Evolutionary conservation across 441 rosid genomes (phyloP), one percentile per base, ranked within the genome.

Genomic region (Populus trichocarpa): DNA sequence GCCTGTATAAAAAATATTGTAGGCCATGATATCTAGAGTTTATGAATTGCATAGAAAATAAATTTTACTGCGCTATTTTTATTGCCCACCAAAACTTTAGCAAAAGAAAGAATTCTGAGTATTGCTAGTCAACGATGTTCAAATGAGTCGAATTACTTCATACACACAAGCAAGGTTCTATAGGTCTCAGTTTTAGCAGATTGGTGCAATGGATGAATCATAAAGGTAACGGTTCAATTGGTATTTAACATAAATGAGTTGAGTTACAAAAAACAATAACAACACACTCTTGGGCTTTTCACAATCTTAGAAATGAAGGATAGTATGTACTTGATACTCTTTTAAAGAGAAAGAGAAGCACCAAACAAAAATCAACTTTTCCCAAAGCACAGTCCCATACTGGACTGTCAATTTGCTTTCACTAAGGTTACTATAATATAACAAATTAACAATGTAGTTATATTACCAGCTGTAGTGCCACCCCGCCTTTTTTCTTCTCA

Each of bases 401-500:
- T 71, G 23, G 0, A 46, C 65, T 22, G 23, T 32, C n/a, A 7
- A 20, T 32, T 32, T 0, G 71, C 71, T 69, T 32, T 69, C 13
- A 20, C 46, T 35, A 69, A 68, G 4, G 25, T 69, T 69, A 22
- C 22, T 33, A 68, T 33, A 38, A 69, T 30, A 30, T 30, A 30
- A 30, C 36, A 12, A 18, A 16, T 69, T 32, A 32, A 69, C 20
- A 69, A 33, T 8, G n/a, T 3, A 68, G 9, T 5, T 53, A 74
- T 22, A 69, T 77, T 89, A 94, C 99, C 92, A 87, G 75, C 83
- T 85, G 80, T 71, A 94, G 68, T 38, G 98, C 99, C 71, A 89
- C 92, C 32, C 98, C 99, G 20, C 97, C 97, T 79, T 94, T 89
- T 81, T 97, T 97, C 81, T 92, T 92, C 85, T 87, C 90, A 0